Percentiles rank a stretch among this genome's conserved stretches.
Conservation (phyloP, 768 basidiomycete species). For the Multifurca ochricompacta region DNA sequence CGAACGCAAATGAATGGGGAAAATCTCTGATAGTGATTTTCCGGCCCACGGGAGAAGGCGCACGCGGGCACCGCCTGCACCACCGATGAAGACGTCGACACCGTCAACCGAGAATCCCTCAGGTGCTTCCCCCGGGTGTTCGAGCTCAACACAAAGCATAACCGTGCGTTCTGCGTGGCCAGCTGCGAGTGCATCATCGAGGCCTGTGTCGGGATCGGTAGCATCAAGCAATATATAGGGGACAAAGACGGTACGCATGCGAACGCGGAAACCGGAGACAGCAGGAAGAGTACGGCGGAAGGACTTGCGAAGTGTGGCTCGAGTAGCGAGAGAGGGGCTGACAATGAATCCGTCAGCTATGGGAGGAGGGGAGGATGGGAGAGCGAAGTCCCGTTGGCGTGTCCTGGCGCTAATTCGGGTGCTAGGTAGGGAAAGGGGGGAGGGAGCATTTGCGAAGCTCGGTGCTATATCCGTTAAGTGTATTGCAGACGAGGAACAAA, state of each 20-base stretch:
- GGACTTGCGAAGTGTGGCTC: constrained; percentile 75
- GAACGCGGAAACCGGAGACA: constrained; percentile 77
- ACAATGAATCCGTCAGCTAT: constrained; percentile 33
- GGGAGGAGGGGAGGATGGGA: constrained; percentile 40
- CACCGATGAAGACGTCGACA: constrained; percentile 60
- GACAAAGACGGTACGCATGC: constrained; percentile 92
- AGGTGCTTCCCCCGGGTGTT: constrained; percentile 62
- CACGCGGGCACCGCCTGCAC: constrained; percentile 52
- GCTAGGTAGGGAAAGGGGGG: constrained; percentile 49
- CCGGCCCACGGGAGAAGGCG: constrained; percentile 45
- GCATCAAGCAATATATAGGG: constrained; percentile 64
- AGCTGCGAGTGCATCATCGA: constrained; percentile 44
- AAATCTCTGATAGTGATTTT: constrained; percentile 34
- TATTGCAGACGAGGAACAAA: background rate
- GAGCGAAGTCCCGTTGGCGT: constrained; percentile 54
- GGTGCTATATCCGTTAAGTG: constrained; percentile 32
- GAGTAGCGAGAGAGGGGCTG: constrained; percentile 28
- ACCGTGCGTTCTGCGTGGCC: constrained; percentile 79
- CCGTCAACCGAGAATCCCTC: constrained; percentile 71
- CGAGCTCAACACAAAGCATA: constrained; percentile 86
- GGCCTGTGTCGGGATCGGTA: constrained; percentile 27
- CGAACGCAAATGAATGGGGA: constrained; percentile 65
- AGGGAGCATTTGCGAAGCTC: constrained; percentile 30
- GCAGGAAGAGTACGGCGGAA: constrained; percentile 73
- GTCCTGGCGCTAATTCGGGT: constrained; percentile 62